Conservation (phyloP, 352 stramenopile species). For the Globisporangium nodosum region DNA sequence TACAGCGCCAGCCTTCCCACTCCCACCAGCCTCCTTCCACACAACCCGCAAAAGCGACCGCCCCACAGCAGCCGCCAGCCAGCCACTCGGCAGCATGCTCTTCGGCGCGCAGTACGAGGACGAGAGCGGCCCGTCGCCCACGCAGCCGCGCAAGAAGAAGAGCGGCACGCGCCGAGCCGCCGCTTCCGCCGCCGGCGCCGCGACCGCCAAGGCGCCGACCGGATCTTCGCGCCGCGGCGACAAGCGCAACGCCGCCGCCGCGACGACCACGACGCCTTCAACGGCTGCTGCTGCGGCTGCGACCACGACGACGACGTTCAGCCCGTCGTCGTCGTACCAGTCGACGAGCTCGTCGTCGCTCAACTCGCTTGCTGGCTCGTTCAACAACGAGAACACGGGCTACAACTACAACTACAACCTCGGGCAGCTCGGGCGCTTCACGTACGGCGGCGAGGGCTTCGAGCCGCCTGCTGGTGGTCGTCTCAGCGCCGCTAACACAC, state of each 20-base stretch:
- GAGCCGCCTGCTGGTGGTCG: not conserved
- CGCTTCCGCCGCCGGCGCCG: not conserved
- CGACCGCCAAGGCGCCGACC: constrained; percentile 1
- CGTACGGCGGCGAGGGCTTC: constrained; percentile 1
- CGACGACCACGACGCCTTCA: not conserved
- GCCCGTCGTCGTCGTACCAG: constrained; percentile 17
- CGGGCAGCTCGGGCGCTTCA: constrained; percentile 4
- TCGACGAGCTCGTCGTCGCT: constrained; percentile 20
- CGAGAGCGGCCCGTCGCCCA: constrained; percentile 25
- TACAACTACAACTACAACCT: constrained; percentile 16
- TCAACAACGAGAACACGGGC: constrained; percentile 10
- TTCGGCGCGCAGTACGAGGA: constrained; percentile 54
- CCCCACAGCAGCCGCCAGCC: no score
- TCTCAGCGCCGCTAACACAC: constrained; percentile 8
- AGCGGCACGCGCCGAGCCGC: not conserved
- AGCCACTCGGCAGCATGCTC: constrained; percentile 23
- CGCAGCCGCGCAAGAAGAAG: constrained; percentile 33
- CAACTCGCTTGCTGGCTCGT: constrained; percentile 13
- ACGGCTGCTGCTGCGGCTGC: not conserved
- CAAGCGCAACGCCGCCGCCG: constrained; percentile 1
- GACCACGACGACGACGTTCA: not conserved
- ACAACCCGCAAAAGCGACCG: not conserved
- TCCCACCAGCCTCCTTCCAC: no score
- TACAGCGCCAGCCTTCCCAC: no score
- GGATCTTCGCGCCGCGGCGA: not conserved